Percentiles rank a stretch among this genome's conserved stretches.
phyloP scores from a whole-genome alignment of 805 yeast species.

The Saccharomyces cerevisiae region DNA sequence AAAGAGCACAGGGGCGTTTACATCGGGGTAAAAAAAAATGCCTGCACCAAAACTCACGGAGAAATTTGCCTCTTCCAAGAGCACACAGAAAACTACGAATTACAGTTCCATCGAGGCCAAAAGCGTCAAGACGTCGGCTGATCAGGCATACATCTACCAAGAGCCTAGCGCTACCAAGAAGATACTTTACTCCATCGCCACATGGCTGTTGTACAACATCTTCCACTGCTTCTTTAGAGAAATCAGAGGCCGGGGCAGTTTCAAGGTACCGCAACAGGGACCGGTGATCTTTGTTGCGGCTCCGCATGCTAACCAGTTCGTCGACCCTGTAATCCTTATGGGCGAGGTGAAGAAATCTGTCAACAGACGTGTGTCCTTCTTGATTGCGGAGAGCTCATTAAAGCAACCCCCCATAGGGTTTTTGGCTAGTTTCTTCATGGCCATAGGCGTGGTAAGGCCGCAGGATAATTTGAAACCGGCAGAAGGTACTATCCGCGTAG shows the following conservation, averaged over 20 bases:
- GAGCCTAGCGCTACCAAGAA: conserved; percentile 35
- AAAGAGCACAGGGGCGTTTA: not conserved
- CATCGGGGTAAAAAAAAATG: not conserved
- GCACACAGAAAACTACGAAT: not conserved
- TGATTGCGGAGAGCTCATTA: conserved; percentile 79
- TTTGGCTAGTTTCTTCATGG: conserved; percentile 63
- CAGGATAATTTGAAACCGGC: conserved; percentile 73
- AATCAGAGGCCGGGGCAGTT: conserved; percentile 82
- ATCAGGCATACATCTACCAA: conserved; percentile 18
- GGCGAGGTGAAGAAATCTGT: conserved; percentile 65
- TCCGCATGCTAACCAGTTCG: conserved; percentile 92
- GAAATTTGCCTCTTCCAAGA: not conserved
- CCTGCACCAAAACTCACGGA: not conserved
- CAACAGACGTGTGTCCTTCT: conserved; percentile 63
- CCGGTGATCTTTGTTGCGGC: conserved; percentile 92
- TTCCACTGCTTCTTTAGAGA: conserved; percentile 78
- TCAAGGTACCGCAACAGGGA: conserved; percentile 58
- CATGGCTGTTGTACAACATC: conserved; percentile 41
- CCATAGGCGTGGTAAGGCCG: conserved; percentile 88
- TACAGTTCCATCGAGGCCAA: not conserved
- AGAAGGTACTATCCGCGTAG: conserved; percentile 56
- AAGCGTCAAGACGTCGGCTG: not conserved
- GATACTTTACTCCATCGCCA: conserved; percentile 42
- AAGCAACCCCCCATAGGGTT: conserved; percentile 60
- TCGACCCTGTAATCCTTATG: conserved; percentile 74